Evolutionary conservation across 176 grass and related monocot species (phyloP).

Genomic region (Triticum turgidum): DNA sequence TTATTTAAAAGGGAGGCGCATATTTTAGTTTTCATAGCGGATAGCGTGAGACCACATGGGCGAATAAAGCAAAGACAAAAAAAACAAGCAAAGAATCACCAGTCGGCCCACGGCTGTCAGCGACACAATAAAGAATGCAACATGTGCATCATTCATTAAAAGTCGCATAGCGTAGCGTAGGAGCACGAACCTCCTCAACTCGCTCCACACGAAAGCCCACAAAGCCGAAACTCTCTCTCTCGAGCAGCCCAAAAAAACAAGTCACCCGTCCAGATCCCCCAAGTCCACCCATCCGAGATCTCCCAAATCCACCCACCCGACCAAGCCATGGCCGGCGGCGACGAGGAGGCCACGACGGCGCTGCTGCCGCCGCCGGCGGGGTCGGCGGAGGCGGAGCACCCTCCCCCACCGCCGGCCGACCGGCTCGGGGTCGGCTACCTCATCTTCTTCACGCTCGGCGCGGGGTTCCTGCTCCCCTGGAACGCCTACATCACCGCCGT

Average conservation of each 20-base stretch:
- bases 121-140: neutral
- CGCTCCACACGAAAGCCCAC: neutral
- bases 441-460: conserved; percentile 82
- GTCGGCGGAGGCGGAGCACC: neutral
- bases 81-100: neutral
- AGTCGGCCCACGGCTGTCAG: neutral
- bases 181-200: neutral
- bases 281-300: conserved; percentile 6
- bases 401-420: conserved; percentile 39
- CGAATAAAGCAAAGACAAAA: neutral
- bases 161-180: neutral
- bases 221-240: neutral
- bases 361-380: conserved; percentile 33
- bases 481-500: conserved; percentile 99
- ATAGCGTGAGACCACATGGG: neutral
- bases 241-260: neutral
- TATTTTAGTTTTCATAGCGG: neutral
- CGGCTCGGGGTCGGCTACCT: conserved; percentile 55
- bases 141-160: neutral
- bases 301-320: neutral
- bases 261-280: neutral
- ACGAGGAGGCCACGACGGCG: conserved; percentile 28
- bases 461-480: conserved; percentile 90
- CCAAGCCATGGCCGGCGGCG: conserved; percentile 38
- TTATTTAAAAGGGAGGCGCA: too few relatives aligned